Evolutionary conservation across 208 protist species (phyloP), one percentile per base, ranked within the genome.

Genomic region (Leishmania turanica): DNA sequence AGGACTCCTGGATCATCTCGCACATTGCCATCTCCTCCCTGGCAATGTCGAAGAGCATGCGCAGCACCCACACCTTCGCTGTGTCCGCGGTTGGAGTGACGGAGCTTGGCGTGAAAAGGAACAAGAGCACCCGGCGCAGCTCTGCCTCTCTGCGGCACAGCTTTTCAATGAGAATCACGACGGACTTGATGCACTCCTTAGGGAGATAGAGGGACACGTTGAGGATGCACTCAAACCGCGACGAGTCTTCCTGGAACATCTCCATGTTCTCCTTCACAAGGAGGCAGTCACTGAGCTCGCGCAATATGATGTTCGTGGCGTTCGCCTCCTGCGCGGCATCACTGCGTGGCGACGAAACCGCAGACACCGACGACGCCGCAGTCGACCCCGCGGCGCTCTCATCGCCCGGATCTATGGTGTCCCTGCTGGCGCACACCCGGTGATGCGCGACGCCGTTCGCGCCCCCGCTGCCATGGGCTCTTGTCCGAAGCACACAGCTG

Each of bases 31-130:
- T 65, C 65, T 96, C 89, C 9, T 92, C 91, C 11, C 91, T 84
- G 24, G 95, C 87, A 53, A 97, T 86, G 77, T 98, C 93, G 81
- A 93, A 98, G n/a, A 98, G 87, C 95, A 98, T 98, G 70, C 90
- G 90, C 76, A 98, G 65, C 34, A 98, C 84, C 53, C 89, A 90
- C 64, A 90, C 89, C 87, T 96, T 97, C 65, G 89, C 87, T 42
- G 86, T 77, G 81, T 95, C 92, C 4, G 80, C 75, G 1, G 87
- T 89, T 45, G 82, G 78, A 71, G 71, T 66, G 64, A 72, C 21
- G 40, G 68, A 64, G 69, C 75, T 80, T n/a, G 90, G 84, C 31
- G 79, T 71, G 21, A 96, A 86, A 75, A 96, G 87, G 74, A 96
- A 95, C 24, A 80, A 68, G 45, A 97, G 85, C 24, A 88, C 88